phyloP scores from a whole-genome alignment of 225 moss, liverwort and hornwort species.

The Marchantia polymorpha region DNA sequence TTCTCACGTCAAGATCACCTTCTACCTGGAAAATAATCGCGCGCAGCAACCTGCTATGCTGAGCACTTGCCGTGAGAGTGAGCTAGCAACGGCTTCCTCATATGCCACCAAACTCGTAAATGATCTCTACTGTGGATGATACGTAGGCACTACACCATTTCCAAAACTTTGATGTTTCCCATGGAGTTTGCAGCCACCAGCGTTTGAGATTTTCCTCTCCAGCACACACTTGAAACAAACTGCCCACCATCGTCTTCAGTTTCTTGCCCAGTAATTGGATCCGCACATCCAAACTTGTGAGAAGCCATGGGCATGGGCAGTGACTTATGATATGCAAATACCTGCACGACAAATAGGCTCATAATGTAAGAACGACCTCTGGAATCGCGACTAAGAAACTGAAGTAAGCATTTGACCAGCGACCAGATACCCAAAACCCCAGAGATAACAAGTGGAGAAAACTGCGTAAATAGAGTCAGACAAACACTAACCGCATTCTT shows the following conservation, averaged over 20 bases:
- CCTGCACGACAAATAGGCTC: conserved; percentile 42
- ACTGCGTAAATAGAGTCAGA: background rate
- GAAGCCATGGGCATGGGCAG: conserved; percentile 98
- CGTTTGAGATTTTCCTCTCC: conserved; percentile 97
- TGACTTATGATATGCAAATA: conserved; percentile 93
- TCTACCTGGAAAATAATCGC: conserved; percentile 8
- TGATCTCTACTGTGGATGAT: conserved; percentile 1
- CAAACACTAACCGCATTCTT: conserved; percentile 62
- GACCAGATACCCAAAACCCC: background rate
- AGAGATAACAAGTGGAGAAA: background rate
- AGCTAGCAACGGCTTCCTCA: background rate
- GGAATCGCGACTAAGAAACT: background rate
- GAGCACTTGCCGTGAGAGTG: conserved; percentile 7
- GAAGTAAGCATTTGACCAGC: background rate
- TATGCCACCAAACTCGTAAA: background rate
- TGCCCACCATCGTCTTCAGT: conserved; percentile 96
- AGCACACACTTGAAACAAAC: conserved; percentile 96
- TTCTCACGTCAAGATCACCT: background rate
- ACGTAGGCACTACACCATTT: conserved; percentile 58
- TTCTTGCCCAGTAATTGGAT: conserved; percentile 91
- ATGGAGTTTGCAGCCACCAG: conserved; percentile 97
- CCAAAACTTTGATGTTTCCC: conserved; percentile 98
- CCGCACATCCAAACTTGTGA: conserved; percentile 87
- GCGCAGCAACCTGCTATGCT: conserved; percentile 4
- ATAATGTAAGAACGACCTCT: background rate